Percentiles rank a stretch among this genome's conserved stretches.
Conservation (phyloP, 768 basidiomycete species). For the Heimioporus sp. region DNA sequence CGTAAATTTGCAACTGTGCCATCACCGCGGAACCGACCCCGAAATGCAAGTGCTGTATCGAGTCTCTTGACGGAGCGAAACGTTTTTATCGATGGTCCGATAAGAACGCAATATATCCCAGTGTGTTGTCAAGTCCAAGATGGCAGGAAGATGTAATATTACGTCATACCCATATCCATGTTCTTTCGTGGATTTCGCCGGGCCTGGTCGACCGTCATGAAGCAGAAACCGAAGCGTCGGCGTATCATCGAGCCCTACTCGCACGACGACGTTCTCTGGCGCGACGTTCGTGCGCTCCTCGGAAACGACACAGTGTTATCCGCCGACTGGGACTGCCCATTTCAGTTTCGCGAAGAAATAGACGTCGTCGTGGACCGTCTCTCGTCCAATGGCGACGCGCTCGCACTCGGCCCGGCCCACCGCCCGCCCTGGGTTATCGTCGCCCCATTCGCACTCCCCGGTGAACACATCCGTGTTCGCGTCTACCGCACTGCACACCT, state of each 20-base stretch:
- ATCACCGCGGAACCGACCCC: too few species aligned
- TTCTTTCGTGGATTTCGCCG: neutral
- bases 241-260: conserved; percentile 54
- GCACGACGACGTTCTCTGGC: conserved; percentile 70
- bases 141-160: too few species aligned
- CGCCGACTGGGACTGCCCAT: conserved; percentile 48
- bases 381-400: conserved; percentile 62
- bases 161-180: neutral
- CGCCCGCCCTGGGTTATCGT: conserved; percentile 75
- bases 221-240: neutral
- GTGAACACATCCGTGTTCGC: conserved; percentile 71
- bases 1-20: too few species aligned
- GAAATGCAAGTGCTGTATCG: too few species aligned
- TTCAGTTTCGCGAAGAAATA: conserved; percentile 57
- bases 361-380: conserved; percentile 64
- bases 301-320: conserved; percentile 33
- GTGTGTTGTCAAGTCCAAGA: too few species aligned
- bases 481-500: conserved; percentile 70
- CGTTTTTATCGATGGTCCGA: too few species aligned
- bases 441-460: conserved; percentile 81
- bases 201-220: neutral
- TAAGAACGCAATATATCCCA: too few species aligned
- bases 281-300: conserved; percentile 65
- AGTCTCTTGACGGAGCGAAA: too few species aligned
- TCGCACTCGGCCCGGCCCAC: conserved; percentile 50